These are phyloP conservation scores for Linanthus parryae DNA, from an alignment of 148 eudicot genomes.

Conservation along the genomic window DNA sequence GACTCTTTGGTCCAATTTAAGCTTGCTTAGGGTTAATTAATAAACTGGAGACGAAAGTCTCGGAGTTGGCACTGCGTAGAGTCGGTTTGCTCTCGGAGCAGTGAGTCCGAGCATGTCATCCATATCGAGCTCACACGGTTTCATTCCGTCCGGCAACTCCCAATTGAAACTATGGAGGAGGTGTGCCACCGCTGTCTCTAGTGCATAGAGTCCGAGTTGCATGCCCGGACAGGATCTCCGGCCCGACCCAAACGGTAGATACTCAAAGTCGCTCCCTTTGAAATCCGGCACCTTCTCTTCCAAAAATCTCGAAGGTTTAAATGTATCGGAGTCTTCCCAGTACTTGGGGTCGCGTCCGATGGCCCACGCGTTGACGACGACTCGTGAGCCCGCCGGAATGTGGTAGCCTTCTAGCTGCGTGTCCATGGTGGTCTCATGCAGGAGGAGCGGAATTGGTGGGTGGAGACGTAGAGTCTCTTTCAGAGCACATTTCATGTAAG, in stretches of 20 bases:
- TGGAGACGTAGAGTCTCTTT: slow-evolving; percentile 74
- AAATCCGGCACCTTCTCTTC: slow-evolving; percentile 35
- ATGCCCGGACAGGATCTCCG: slow-evolving; percentile 82
- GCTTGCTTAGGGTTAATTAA: no score
- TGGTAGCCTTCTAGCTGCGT: slow-evolving; percentile 9
- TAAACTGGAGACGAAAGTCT: no score
- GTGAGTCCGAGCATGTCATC: slow-evolving; percentile 54
- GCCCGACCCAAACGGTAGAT: slow-evolving; percentile 77
- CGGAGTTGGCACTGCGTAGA: not conserved
- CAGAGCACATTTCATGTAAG: slow-evolving; percentile 47
- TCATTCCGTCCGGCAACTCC: slow-evolving; percentile 81
- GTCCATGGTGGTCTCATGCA: slow-evolving; percentile 58
- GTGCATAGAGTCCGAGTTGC: slow-evolving; percentile 68
- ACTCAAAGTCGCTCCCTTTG: slow-evolving; percentile 33
- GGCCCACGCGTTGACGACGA: slow-evolving; percentile 3
- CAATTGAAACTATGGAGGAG: slow-evolving; percentile 59
- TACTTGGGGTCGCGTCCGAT: slow-evolving; percentile 6
- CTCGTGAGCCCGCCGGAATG: not conserved
- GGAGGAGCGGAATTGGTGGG: slow-evolving; percentile 74
- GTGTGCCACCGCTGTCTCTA: slow-evolving; percentile 63
- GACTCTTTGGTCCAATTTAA: no score
- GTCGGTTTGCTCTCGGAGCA: not conserved
- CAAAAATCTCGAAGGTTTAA: slow-evolving; percentile 47
- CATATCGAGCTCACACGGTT: slow-evolving; percentile 51
- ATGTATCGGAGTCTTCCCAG: slow-evolving; percentile 3